Percentiles rank a stretch among this genome's conserved stretches.
These are phyloP conservation scores for Dryadomyces quercivorus DNA, from an alignment of 2,329 filamentous ascomycete genomes.

Conservation along the genomic window DNA sequence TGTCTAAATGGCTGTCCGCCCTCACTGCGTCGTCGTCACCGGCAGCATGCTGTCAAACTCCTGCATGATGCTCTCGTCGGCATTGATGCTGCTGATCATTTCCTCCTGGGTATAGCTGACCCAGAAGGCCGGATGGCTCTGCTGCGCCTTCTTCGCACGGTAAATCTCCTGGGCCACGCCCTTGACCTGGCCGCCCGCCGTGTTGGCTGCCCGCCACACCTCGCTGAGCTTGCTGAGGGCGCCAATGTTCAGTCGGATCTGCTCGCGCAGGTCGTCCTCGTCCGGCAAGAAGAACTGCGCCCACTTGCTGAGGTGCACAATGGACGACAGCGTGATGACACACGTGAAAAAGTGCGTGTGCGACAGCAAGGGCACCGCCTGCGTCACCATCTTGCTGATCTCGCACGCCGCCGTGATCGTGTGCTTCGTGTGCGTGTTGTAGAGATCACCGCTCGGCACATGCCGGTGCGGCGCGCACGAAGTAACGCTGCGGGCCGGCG, in stretches of 20 bases:
- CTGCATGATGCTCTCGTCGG: conserved; percentile 46
- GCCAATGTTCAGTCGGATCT: conserved; percentile 67
- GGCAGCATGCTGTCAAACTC: conserved; percentile 36
- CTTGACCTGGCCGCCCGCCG: conserved; percentile 61
- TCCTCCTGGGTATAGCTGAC: conserved; percentile 41
- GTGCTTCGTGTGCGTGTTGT: conserved; percentile 64
- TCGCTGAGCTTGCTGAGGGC: conserved; percentile 56
- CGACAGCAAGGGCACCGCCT: conserved; percentile 57
- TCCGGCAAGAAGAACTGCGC: conserved; percentile 49
- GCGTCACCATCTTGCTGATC: conserved; percentile 61
- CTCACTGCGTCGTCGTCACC: conserved; percentile 11
- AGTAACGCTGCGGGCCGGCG: conserved; percentile 44
- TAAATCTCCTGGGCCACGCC: conserved; percentile 70
- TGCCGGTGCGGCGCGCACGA: conserved; percentile 52
- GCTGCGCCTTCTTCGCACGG: conserved; percentile 42
- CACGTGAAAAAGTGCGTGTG: conserved; percentile 82
- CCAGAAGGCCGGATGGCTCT: conserved; percentile 41
- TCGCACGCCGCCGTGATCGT: conserved; percentile 68
- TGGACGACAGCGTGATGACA: conserved; percentile 63
- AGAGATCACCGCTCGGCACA: conserved; percentile 35
- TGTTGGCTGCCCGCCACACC: conserved; percentile 61
- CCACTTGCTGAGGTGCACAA: conserved; percentile 75
- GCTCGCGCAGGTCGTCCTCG: conserved; percentile 58
- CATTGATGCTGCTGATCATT: conserved; percentile 40
- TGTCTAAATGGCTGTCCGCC: no score